Base-by-base conservation (phyloP, 805 yeast genomes). In the Pachysolen tannophilus region DNA sequence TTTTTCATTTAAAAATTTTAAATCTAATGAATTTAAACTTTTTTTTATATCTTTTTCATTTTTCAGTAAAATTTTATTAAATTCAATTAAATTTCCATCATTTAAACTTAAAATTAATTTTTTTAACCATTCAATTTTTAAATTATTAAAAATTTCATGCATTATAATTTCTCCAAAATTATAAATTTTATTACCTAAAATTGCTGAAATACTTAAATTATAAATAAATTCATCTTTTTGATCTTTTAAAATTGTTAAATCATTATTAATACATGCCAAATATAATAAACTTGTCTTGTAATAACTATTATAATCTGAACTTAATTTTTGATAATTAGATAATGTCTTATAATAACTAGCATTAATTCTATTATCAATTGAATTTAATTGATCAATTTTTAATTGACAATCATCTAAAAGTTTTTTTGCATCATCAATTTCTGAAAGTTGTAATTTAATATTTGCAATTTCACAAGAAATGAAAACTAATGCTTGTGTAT, bases 91-190 rank as follows among this genome's bases (percentile, higher is more conserved):
- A 52, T 87, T 78, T 27, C 97, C 97, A 13, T 75, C 60, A 52
- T 87, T 86, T 49, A 92, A 66, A 18, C 82, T 68, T 40, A 75
- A 63, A 34, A 92, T 66, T 43, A 88, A 60, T 32, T 79, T 72
- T 43, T 76, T 72, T 42, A 92, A 63, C 95, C 95, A 86, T 25
- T 61, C 56, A 30, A 63, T 63, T 27, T 72, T 56, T 34, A 62
- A 67, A 19, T 61, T 61, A 28, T 63, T 53, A 56, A 87, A 71
- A 31, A 90, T 77, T 29, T 92, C 95, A 58, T 90, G 97, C 55
- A 87, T 76, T 41, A 92, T 70, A 43, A 92, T 72, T 61, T 92
- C 98, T 34, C 97, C 97, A 58, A 92, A 92, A 62, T 90, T 92
- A 66, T 86, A 92, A 47, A 90, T 84, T 50, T 75, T 78, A 52